Conservation (phyloP, 768 basidiomycete genomes). For the Tubosaeta sp. region DNA sequence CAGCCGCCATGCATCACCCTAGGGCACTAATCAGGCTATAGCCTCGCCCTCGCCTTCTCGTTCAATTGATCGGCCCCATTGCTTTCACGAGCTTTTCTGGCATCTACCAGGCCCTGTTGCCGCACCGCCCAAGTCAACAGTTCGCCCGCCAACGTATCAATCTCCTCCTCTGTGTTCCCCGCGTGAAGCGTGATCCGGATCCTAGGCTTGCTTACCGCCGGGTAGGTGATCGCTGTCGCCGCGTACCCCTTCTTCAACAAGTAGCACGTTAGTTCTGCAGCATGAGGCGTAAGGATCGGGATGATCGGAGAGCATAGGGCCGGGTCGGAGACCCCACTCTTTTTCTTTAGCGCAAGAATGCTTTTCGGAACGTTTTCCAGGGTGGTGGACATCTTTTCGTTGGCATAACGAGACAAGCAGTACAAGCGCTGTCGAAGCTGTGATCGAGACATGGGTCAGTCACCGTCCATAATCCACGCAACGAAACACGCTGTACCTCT, state of each 20-base stretch:
- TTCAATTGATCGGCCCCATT: neutral
- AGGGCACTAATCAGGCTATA: neutral
- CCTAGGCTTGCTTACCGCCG: conserved; percentile 11
- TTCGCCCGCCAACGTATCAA: conserved; percentile 7
- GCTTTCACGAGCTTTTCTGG: neutral
- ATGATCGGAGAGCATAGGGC: conserved; percentile 17
- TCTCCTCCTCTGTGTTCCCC: conserved; percentile 14
- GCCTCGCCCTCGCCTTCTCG: neutral
- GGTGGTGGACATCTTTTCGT: neutral
- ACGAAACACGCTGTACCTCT: conserved; percentile 12
- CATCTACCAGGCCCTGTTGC: neutral
- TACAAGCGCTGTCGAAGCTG: conserved; percentile 14
- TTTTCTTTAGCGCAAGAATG: conserved; percentile 2
- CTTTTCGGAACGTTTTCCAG: conserved; percentile 3
- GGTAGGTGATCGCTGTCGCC: conserved; percentile 6
- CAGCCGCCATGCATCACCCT: no score
- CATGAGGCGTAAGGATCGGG: conserved; percentile 14
- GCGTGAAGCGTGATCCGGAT: conserved; percentile 17
- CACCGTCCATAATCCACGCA: neutral
- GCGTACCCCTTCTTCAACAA: conserved; percentile 15
- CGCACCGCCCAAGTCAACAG: conserved; percentile 10
- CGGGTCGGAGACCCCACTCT: neutral
- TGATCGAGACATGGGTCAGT: neutral
- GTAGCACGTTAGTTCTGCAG: conserved; percentile 6
- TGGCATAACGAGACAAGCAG: conserved; percentile 12